phyloP scores from a whole-genome alignment of 192 early-diverging fungal genomes.

The Chytriomyces confervae region DNA sequence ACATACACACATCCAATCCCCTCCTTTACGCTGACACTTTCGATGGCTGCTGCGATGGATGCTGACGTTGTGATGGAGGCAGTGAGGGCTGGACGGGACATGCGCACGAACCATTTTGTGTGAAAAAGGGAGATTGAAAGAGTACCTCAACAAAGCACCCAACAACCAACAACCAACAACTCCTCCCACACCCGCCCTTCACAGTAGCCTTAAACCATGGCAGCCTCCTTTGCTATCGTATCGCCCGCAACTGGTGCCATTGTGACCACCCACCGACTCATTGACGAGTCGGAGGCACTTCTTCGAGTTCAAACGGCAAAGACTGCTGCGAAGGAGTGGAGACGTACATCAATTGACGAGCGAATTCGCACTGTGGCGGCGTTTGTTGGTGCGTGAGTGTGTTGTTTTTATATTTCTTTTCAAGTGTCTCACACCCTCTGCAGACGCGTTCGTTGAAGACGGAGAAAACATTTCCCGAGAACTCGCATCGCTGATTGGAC shows the following conservation, averaged over 20 bases:
- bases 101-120: no score
- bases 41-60: background rate
- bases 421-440: conserved; percentile 42
- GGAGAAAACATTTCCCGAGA: conserved; percentile 64
- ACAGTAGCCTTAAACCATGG: background rate
- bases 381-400: conserved; percentile 20
- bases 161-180: background rate
- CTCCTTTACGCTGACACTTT: background rate
- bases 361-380: conserved; percentile 58
- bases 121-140: background rate
- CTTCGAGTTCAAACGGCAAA: conserved; percentile 47
- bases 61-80: background rate
- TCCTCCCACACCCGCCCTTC: background rate
- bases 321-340: conserved; percentile 62
- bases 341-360: conserved; percentile 53
- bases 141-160: no score
- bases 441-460: conserved; percentile 57
- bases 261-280: conserved; percentile 27
- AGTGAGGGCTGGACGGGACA: background rate
- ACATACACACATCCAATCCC: background rate
- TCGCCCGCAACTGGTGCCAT: conserved; percentile 32
- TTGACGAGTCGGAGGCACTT: conserved; percentile 19
- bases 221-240: conserved; percentile 25
- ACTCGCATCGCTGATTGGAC: conserved; percentile 71
- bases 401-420: background rate